Evolutionary conservation across 2,329 filamentous ascomycete genomes (phyloP), one percentile per base, ranked within the genome.

Genomic region (Cladophialophora carrionii): DNA sequence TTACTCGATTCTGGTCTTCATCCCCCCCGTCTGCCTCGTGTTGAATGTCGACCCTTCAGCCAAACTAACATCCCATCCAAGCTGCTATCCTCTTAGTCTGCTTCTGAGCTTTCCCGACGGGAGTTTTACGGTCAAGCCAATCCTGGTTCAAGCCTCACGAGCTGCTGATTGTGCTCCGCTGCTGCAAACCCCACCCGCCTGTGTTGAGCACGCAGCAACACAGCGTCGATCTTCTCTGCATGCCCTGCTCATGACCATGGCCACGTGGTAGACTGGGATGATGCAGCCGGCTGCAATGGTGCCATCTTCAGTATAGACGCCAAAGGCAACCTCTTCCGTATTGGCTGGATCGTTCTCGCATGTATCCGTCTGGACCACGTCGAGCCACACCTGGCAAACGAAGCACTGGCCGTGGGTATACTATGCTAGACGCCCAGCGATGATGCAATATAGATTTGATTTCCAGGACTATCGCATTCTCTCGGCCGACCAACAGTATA

Each of bases 1-100:
- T 51, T 51, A 26, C 48, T 51, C 48, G 24, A 24, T 51, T 14
- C 48, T 51, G 48, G 20, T 51, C 48, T 12, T 51, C 48, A 29
- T 51, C 48, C 48, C n/a, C 48, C 12, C 20, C 12, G 48, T 3
- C 48, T 20, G n/a, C 43, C 43, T 48, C 17, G 43, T 48, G 43
- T 48, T 12, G 4, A 12, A 48, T 8, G 43, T 48, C 22, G 43
- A 43, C n/a, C 41, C 41, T 12, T 12, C 12, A n/a, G 43, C 17
- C 43, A 48, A 8, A 24, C 2, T 17, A 48, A 17, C 43, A 4
- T 49, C 17, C 22, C 10, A 6, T 17, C 43, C 22, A 49, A 41
- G 4, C 34, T 41, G 37, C 37, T 17, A n/a, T 43, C 37, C 37
- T 12, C 8, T 43, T 9, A 43, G 37, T 43, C 8, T n/a, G 37